These are phyloP conservation scores for Wilcoxina mikolae DNA, from an alignment of 495 filamentous ascomycete genomes.

Conservation along the genomic window DNA sequence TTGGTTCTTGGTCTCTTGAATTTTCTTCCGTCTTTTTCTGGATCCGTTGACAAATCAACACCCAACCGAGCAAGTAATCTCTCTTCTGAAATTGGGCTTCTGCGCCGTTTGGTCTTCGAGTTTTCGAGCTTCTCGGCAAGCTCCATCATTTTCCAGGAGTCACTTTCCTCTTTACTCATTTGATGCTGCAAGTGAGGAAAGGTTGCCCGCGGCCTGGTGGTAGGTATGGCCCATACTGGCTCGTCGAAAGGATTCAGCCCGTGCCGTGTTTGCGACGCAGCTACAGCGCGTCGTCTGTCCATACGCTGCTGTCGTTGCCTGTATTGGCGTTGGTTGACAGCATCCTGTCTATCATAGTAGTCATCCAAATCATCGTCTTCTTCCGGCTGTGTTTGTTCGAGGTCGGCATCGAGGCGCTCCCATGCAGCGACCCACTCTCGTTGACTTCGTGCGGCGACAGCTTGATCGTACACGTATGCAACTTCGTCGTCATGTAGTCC, in stretches of 20 bases:
- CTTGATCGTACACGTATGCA: neutral
- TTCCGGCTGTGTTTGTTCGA: neutral
- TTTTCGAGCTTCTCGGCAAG: constrained; percentile 20
- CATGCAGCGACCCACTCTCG: neutral
- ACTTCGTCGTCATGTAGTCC: too few species aligned
- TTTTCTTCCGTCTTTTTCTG: constrained; percentile 8
- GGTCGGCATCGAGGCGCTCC: constrained; percentile 3
- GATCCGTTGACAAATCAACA: neutral
- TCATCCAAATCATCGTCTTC: constrained; percentile 1
- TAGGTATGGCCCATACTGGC: constrained; percentile 19
- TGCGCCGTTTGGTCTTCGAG: constrained; percentile 16
- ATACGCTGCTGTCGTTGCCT: neutral
- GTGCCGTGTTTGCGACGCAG: constrained; percentile 18
- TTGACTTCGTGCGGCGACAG: neutral
- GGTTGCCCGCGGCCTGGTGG: constrained; percentile 19
- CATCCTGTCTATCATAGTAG: neutral
- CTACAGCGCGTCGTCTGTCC: constrained; percentile 16
- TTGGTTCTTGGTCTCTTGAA: constrained; percentile 24
- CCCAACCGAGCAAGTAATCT: neutral
- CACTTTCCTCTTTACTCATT: constrained; percentile 23
- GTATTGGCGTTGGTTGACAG: neutral
- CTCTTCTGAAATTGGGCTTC: constrained; percentile 3
- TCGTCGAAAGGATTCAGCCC: constrained; percentile 22
- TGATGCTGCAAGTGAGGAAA: constrained; percentile 21
- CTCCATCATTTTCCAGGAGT: constrained; percentile 27